A percentile compares a stretch with the other conserved stretches of the same genome.
phyloP scores from a whole-genome alignment of 2,329 filamentous ascomycete genomes.

The Hymenoscyphus albidus region DNA sequence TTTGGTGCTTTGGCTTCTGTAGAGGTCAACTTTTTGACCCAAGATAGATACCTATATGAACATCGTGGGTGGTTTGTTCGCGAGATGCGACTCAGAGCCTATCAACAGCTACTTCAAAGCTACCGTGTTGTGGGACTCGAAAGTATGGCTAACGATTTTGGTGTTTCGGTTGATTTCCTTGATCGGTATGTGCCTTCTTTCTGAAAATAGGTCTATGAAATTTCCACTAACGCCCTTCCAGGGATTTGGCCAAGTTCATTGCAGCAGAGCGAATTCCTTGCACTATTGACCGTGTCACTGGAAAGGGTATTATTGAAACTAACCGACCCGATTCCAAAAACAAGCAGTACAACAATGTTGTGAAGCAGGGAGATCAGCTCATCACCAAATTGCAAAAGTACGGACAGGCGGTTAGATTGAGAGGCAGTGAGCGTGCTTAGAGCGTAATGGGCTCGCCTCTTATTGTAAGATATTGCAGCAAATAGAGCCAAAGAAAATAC shows the following conservation, averaged over 20 bases:
- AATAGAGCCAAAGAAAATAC: not conserved
- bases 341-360: slow-evolving; percentile 97
- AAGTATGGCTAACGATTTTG: slow-evolving; percentile 97
- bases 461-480: slow-evolving; percentile 1
- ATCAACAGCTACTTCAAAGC: slow-evolving; percentile 94
- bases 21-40: slow-evolving; percentile 88
- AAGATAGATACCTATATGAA: slow-evolving; percentile 93
- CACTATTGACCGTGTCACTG: slow-evolving; percentile 95
- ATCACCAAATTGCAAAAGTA: slow-evolving; percentile 99
- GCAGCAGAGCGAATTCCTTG: slow-evolving; percentile 90
- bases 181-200: slow-evolving; percentile 64
- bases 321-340: slow-evolving; percentile 99
- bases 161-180: slow-evolving; percentile 92
- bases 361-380: slow-evolving; percentile 94
- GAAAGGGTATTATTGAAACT: slow-evolving; percentile 95
- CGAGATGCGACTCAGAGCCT: slow-evolving; percentile 94
- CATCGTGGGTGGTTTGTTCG: slow-evolving; percentile 97
- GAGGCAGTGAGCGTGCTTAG: slow-evolving; percentile 88
- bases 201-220: not conserved
- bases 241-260: slow-evolving; percentile 95
- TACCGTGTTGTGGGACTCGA: slow-evolving; percentile 95
- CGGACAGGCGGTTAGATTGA: slow-evolving; percentile 88
- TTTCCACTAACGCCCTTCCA: slow-evolving; percentile 36
- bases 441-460: not conserved
- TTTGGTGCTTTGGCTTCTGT: slow-evolving; percentile 86